A percentile compares a stretch with the other conserved stretches of the same genome.
phyloP scores from a whole-genome alignment of 2,329 filamentous ascomycete genomes.

The Capronia epimyces region DNA sequence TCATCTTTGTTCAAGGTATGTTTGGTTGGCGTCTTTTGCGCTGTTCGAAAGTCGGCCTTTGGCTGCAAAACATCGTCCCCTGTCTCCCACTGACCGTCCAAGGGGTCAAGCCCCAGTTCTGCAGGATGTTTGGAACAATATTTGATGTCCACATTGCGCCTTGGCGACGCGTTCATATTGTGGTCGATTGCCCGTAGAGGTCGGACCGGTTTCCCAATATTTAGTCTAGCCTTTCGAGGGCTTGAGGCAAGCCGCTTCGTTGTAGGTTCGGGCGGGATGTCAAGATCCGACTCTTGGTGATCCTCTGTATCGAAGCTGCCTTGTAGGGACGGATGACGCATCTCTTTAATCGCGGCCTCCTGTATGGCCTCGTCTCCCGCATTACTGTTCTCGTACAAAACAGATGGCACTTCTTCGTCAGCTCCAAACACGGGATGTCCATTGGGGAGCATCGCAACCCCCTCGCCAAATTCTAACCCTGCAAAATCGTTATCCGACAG shows the following conservation, averaged over 20 bases:
- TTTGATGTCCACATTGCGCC: constrained; percentile 1
- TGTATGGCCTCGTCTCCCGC: constrained; percentile 13
- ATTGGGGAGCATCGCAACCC: constrained; percentile 30
- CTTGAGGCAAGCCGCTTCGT: constrained; percentile 21
- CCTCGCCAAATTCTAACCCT: constrained; percentile 39
- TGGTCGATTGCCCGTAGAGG: constrained; percentile 17
- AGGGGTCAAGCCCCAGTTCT: constrained; percentile 7
- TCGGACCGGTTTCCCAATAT: constrained; percentile 19
- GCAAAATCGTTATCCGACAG: constrained; percentile 41
- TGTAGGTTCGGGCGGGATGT: constrained; percentile 16
- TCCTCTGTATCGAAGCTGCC: constrained; percentile 1
- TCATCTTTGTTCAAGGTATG: background rate
- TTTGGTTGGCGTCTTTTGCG: constrained; percentile 9
- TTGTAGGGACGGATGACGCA: constrained; percentile 1
- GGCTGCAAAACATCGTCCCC: constrained; percentile 27
- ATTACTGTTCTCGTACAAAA: constrained; percentile 17
- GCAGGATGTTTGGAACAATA: background rate
- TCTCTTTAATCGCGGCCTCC: constrained; percentile 1
- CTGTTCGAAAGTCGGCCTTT: constrained; percentile 23
- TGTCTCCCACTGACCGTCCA: constrained; percentile 4
- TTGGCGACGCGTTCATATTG: constrained; percentile 12
- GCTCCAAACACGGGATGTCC: constrained; percentile 32
- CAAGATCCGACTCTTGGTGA: constrained; percentile 16
- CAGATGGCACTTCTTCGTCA: constrained; percentile 25
- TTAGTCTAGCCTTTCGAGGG: constrained; percentile 21